These are phyloP conservation scores for Geotrichum klebahnii DNA, from an alignment of 1,139 yeast species.

Conservation along the genomic window DNA sequence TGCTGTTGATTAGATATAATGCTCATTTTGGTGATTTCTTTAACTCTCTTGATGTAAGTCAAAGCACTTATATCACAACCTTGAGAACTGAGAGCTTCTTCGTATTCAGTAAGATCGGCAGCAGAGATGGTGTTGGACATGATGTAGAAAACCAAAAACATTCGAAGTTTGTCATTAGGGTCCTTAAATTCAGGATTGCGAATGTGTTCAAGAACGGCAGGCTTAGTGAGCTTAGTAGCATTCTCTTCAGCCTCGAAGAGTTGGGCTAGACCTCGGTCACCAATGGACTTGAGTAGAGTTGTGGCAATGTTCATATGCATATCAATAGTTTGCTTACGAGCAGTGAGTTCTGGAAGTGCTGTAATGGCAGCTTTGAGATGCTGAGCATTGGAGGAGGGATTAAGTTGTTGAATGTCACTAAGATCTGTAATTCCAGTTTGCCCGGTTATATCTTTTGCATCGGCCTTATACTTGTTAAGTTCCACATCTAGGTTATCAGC, in stretches of 20 bases:
- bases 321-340: slow-evolving; percentile 81
- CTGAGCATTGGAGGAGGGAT: slow-evolving; percentile 53
- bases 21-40: slow-evolving; percentile 70
- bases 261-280: slow-evolving; percentile 78
- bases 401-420: slow-evolving; percentile 52
- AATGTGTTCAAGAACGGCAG: slow-evolving; percentile 43
- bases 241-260: slow-evolving; percentile 89
- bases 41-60: slow-evolving; percentile 69
- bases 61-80: slow-evolving; percentile 62
- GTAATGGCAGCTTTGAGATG: slow-evolving; percentile 85
- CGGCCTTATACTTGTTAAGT: slow-evolving; percentile 72
- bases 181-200: slow-evolving; percentile 45
- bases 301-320: slow-evolving; percentile 97
- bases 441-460: slow-evolving; percentile 79
- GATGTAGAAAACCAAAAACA: slow-evolving; percentile 70
- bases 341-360: slow-evolving; percentile 86
- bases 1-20: slow-evolving; percentile 42
- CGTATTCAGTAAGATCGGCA: slow-evolving; percentile 63
- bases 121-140: slow-evolving; percentile 54
- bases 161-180: slow-evolving; percentile 75
- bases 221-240: slow-evolving; percentile 46
- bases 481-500: slow-evolving; percentile 92
- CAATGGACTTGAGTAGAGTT: slow-evolving; percentile 73
- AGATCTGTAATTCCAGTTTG: slow-evolving; percentile 67
- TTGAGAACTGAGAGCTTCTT: slow-evolving; percentile 56